Conservation (phyloP, 2,329 filamentous ascomycete genomes). For the Colletotrichum phormii region DNA sequence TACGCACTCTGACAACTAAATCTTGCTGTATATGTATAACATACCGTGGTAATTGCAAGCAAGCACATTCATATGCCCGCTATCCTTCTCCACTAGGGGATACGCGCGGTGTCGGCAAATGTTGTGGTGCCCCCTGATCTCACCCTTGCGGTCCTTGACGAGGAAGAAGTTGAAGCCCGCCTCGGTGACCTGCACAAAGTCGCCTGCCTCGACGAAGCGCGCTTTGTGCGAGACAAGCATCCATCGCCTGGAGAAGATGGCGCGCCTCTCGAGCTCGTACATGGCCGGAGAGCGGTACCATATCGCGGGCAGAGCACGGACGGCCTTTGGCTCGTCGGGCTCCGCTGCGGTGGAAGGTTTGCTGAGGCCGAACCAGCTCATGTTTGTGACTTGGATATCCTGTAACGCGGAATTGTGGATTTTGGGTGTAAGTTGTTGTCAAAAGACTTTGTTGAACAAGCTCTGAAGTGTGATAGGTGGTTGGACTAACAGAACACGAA, state of each 20-base stretch:
- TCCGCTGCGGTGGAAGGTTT: background rate
- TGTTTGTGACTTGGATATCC: too few species aligned
- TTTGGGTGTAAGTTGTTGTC: background rate
- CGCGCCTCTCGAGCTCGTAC: conserved; percentile 53
- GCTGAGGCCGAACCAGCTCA: background rate
- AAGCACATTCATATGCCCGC: conserved; percentile 17
- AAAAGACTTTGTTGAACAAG: background rate
- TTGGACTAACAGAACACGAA: background rate
- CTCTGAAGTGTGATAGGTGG: background rate
- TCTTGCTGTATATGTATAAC: background rate
- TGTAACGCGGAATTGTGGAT: too few species aligned
- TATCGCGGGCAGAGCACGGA: conserved; percentile 38
- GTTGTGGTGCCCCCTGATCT: conserved; percentile 36
- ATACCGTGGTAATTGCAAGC: conserved; percentile 39
- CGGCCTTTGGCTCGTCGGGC: background rate
- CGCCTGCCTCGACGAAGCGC: conserved; percentile 34
- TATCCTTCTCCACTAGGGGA: conserved; percentile 36
- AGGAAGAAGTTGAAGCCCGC: conserved; percentile 38
- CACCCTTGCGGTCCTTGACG: conserved; percentile 33
- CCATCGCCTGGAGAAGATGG: conserved; percentile 52
- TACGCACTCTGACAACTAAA: background rate
- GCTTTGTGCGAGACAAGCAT: conserved; percentile 41
- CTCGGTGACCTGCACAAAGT: conserved; percentile 34
- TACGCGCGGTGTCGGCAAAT: conserved; percentile 38
- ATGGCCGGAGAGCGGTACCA: conserved; percentile 45